Evolutionary conservation across 495 filamentous ascomycete genomes (phyloP).

Genomic region (Podospora australis): DNA sequence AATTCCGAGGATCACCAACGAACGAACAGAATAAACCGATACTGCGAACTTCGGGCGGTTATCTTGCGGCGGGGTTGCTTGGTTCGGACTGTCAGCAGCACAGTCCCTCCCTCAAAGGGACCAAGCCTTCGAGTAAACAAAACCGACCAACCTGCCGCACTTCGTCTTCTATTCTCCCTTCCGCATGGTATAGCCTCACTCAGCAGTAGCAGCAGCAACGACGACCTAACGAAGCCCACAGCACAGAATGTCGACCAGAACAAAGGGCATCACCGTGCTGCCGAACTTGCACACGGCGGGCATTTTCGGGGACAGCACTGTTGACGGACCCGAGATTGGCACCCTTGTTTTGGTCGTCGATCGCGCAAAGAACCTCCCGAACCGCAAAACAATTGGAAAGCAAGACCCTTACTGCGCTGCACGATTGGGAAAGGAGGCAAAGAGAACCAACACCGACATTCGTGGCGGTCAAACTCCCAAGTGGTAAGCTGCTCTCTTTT

Average conservation of each 20-base stretch:
- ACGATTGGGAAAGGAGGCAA: constrained; percentile 90
- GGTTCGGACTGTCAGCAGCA: neutral
- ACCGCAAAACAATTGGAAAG: constrained; percentile 93
- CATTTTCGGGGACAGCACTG: constrained; percentile 91
- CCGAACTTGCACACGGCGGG: constrained; percentile 71
- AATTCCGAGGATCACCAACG: too few relatives aligned
- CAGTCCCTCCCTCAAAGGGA: neutral
- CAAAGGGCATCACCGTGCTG: constrained; percentile 37
- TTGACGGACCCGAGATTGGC: constrained; percentile 91
- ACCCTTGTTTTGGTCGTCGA: constrained; percentile 90
- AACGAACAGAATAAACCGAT: too few relatives aligned
- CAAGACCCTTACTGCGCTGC: constrained; percentile 97
- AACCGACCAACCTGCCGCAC: neutral
- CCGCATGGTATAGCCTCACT: too few relatives aligned
- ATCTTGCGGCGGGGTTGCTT: too few relatives aligned
- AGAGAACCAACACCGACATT: constrained; percentile 93
- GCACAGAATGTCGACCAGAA: constrained; percentile 39
- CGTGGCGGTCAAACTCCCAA: constrained; percentile 90
- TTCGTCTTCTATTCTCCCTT: too few relatives aligned
- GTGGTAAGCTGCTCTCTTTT: constrained; percentile 57
- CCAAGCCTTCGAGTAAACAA: constrained; percentile 1
- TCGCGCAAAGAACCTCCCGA: constrained; percentile 91
- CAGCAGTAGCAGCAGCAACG: too few relatives aligned
- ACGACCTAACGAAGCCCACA: neutral
- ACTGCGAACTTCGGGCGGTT: too few relatives aligned